phyloP scores from a whole-genome alignment of 495 filamentous ascomycete species.

The Hypoxylon subgilvum region DNA sequence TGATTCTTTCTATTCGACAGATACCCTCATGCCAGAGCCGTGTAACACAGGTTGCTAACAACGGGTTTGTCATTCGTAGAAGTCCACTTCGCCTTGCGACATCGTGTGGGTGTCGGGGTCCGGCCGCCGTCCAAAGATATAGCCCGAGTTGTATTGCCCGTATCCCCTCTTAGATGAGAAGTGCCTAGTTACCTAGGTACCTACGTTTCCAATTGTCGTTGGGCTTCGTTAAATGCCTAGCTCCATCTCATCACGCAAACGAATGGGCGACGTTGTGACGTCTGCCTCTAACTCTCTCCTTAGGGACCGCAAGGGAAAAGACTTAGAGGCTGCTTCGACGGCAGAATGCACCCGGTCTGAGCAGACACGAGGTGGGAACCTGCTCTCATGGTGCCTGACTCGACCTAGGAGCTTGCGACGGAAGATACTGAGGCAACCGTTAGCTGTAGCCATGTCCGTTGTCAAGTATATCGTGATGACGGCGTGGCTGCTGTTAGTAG shows the following conservation, averaged over 20 bases:
- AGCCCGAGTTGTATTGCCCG: slow-evolving; percentile 17
- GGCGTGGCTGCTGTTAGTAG: slow-evolving; percentile 40
- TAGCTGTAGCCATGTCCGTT: slow-evolving; percentile 1
- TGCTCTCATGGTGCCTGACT: slow-evolving; percentile 26
- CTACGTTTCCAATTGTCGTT: slow-evolving; percentile 16
- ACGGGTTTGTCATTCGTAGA: too few species aligned
- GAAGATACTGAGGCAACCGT: slow-evolving; percentile 24
- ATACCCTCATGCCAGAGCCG: too few species aligned
- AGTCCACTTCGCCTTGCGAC: too few species aligned
- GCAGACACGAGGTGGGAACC: slow-evolving; percentile 14
- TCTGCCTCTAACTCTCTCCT: slow-evolving; percentile 28
- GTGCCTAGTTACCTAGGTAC: too few species aligned
- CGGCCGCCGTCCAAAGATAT: slow-evolving; percentile 10
- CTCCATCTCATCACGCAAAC: slow-evolving; percentile 26
- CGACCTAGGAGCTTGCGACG: slow-evolving; percentile 23
- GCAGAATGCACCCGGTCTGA: slow-evolving; percentile 4
- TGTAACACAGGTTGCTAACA: too few species aligned
- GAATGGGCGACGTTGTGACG: slow-evolving; percentile 24
- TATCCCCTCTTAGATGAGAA: neutral
- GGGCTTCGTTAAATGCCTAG: slow-evolving; percentile 29
- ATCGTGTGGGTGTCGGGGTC: too few species aligned
- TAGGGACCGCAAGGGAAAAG: slow-evolving; percentile 15
- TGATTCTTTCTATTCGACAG: too few species aligned
- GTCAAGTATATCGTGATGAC: slow-evolving; percentile 20
- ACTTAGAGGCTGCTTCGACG: slow-evolving; percentile 6